phyloP scores from a whole-genome alignment of 176 grass and related monocot species.

The Carex myosuroides region DNA sequence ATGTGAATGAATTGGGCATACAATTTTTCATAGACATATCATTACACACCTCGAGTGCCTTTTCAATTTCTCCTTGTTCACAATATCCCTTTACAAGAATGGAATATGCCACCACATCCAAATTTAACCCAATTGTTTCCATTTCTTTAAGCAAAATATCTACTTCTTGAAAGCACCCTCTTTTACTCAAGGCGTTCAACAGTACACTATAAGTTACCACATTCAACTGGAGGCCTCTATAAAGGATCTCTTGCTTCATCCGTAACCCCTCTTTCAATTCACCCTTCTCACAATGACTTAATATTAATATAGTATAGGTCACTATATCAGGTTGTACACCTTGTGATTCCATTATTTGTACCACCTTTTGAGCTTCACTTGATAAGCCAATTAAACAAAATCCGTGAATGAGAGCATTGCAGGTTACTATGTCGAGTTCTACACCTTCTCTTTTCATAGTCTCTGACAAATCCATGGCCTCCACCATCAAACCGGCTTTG shows the following conservation, averaged over 20 bases:
- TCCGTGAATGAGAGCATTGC: constrained; percentile 78
- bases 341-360: constrained; percentile 56
- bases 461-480: constrained; percentile 57
- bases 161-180: constrained; percentile 54
- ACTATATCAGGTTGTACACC: constrained; percentile 68
- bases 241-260: constrained; percentile 66
- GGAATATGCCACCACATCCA: constrained; percentile 92
- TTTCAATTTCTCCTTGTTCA: constrained; percentile 76
- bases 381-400: constrained; percentile 52
- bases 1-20: constrained; percentile 47
- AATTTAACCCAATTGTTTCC: constrained; percentile 52
- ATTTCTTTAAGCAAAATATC: constrained; percentile 78
- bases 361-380: constrained; percentile 48
- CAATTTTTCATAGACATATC: constrained; percentile 54
- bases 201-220: constrained; percentile 89
- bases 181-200: constrained; percentile 63
- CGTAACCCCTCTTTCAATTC: constrained; percentile 73
- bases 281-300: constrained; percentile 56
- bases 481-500: constrained; percentile 28
- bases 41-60: constrained; percentile 64
- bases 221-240: constrained; percentile 62
- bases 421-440: constrained; percentile 52
- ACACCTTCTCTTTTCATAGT: constrained; percentile 39
- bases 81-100: constrained; percentile 73
- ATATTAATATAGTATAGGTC: constrained; percentile 85